These are phyloP conservation scores for Neocatenulostroma microsporum DNA, from an alignment of 2,329 filamentous ascomycete species.

Conservation along the genomic window DNA sequence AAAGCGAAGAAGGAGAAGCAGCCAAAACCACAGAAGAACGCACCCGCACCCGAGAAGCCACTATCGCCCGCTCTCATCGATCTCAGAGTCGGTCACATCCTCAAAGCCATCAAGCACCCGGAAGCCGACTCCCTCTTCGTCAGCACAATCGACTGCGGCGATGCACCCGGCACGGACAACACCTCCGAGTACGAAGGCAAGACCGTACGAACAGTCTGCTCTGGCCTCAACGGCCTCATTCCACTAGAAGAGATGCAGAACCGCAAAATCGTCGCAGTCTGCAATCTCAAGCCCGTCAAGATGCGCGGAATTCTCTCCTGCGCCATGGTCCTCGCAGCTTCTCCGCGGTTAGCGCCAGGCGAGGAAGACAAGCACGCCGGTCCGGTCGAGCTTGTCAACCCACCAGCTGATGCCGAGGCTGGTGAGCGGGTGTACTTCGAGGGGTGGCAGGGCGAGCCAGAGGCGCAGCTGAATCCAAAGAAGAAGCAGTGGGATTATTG, in stretches of 20 bases:
- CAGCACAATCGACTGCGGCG: slow-evolving; percentile 89
- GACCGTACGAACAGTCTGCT: slow-evolving; percentile 90
- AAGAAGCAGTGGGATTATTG: slow-evolving; percentile 99
- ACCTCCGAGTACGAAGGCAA: slow-evolving; percentile 87
- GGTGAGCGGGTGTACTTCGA: slow-evolving; percentile 90
- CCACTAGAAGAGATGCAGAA: slow-evolving; percentile 95
- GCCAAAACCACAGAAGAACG: slow-evolving; percentile 60
- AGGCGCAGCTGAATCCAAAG: slow-evolving; percentile 93
- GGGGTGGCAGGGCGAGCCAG: slow-evolving; percentile 87
- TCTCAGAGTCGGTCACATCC: slow-evolving; percentile 91
- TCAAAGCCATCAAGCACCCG: slow-evolving; percentile 91
- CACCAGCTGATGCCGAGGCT: slow-evolving; percentile 70
- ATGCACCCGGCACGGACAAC: slow-evolving; percentile 76
- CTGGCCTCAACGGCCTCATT: slow-evolving; percentile 84
- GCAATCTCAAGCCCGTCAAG: slow-evolving; percentile 97
- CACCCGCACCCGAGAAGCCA: slow-evolving; percentile 59
- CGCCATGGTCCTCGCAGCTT: slow-evolving; percentile 93
- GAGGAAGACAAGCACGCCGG: slow-evolving; percentile 79
- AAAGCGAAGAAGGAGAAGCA: slow-evolving; percentile 76
- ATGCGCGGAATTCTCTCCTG: slow-evolving; percentile 81
- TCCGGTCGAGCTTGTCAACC: slow-evolving; percentile 83
- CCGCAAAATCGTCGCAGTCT: slow-evolving; percentile 89
- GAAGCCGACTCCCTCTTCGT: slow-evolving; percentile 95
- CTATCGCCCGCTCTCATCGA: slow-evolving; percentile 83
- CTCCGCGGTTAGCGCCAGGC: slow-evolving; percentile 71